Evolutionary conservation across 306 rosid species (phyloP), one percentile per base, ranked within the genome.

Genomic region (Morella rubra): DNA sequence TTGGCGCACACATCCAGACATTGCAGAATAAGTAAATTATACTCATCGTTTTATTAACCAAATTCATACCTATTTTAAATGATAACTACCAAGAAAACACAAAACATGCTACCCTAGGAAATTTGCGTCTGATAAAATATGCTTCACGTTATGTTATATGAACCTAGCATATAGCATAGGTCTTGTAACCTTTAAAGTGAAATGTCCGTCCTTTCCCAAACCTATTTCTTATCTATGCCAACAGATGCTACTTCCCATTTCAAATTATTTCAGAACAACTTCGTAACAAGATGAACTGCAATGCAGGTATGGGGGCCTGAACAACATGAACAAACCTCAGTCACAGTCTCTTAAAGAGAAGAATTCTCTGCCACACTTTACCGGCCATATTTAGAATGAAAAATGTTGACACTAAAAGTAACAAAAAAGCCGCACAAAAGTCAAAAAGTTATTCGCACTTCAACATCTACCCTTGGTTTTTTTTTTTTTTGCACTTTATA

Each of bases 1-100:
- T 51, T 54, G 77, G 18, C 44, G 20, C 65, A 75, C 64, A 72
- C 60, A 72, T 65, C 67, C 73, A 74, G 15, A 68, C 7, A 68
- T 72, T 60, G n/a, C 73, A 69, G 47, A 55, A 64, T 68, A 65
- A 7, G 24, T 13, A 71, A 51, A 50, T 61, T 77, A 73, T 14
- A 44, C n/a, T 73, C 59, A 27, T 58, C n/a, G 5, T 24, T 15
- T 56, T 44, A 76, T 54, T 37, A 24, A 51, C 42, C 20, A 14
- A 32, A 42, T 32, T 32, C 3, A 32, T 32, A 32, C 11, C 32
- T 37, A 15, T 61, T 6, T 61, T 61, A 5, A 61, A 44, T 3
- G 11, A 59, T 32, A 37, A 27, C 27, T 16, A 65, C 9, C 71
- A 65, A 16, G 46, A 18, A n/a, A 8, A 42, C 27, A 65, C 8